Base-by-base conservation (phyloP, 805 yeast genomes). In the Saturnispora hagleri region DNA sequence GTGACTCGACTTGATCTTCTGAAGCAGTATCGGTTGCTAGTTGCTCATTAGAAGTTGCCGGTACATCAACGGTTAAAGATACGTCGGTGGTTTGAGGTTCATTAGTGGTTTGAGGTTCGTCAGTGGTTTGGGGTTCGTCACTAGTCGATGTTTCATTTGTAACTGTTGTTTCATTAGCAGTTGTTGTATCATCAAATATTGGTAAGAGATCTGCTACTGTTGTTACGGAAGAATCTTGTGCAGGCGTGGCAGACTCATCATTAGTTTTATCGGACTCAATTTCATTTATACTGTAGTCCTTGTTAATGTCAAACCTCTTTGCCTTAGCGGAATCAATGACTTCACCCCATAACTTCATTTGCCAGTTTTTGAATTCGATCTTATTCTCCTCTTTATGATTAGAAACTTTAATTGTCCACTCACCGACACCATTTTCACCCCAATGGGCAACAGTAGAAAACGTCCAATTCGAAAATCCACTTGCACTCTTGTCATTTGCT, bases 391-490 rank as follows among this genome's bases (percentile, higher is more conserved):
- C 71, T 18, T 63, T 67, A 38, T 69, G 67, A 47, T 77, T 75
- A n/a, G 65, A 61, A 2, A 90, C 90, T 57, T 75, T 79, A 18
- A 93, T 60, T 36, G 68, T 80, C 99, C 99, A 93, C 5, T 76
- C 80, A 10, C 99, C 99, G 26, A 68, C 67, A 2, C 90, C 91
- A 2, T 63, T 47, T 59, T 84, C 90, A 40, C 97, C 97, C 97
- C 98, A 93, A 65, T 93, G 98, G 1, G 96, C 97, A n/a, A 93
- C 98, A 10, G 91, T 79, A 88, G 90, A 88, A 63, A 93, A 93
- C 1, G 87, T 86, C 99, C 99, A 93, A 58, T 85, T 74, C 5
- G 64, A 59, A 57, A 88, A 85, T 0, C 96, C 96, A 1, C 64
- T 71, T 2, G 58, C 55, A 5, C 81, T 73, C 8, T 52, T 57